These are phyloP conservation scores for Tetracladium marchalianum DNA, from an alignment of 495 filamentous ascomycete genomes.

Conservation along the genomic window DNA sequence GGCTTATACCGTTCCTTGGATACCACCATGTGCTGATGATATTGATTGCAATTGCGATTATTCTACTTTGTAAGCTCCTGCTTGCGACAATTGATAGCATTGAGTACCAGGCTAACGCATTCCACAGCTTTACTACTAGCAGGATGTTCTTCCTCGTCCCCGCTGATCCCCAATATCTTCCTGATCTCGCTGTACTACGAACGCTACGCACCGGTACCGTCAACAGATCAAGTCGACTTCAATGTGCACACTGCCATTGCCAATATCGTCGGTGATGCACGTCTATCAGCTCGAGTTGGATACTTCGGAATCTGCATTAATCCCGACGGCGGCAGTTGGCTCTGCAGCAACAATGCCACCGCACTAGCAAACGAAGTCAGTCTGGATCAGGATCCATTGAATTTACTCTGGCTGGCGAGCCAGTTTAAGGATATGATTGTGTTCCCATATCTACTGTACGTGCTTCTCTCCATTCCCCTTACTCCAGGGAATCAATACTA, in stretches of 20 bases:
- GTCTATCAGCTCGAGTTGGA: constrained; percentile 60
- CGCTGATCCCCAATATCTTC: constrained; percentile 70
- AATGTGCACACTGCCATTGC: constrained; percentile 65
- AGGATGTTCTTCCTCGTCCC: constrained; percentile 68
- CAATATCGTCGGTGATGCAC: constrained; percentile 60
- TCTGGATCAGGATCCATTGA: constrained; percentile 67
- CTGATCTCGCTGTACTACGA: constrained; percentile 69
- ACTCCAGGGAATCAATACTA: constrained; percentile 2
- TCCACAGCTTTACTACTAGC: constrained; percentile 61
- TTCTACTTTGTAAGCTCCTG: constrained; percentile 74
- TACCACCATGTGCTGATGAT: constrained; percentile 99
- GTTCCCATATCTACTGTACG: constrained; percentile 67
- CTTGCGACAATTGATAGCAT: neutral
- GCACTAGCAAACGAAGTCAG: constrained; percentile 57
- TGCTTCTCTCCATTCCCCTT: neutral
- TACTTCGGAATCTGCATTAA: constrained; percentile 69
- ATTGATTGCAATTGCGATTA: constrained; percentile 85
- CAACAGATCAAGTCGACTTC: constrained; percentile 74
- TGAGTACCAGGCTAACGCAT: constrained; percentile 1
- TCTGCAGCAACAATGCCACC: constrained; percentile 72
- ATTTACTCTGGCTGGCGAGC: constrained; percentile 68
- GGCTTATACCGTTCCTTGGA: constrained; percentile 86
- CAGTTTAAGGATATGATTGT: constrained; percentile 78
- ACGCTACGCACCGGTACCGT: constrained; percentile 52
- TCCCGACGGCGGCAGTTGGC: constrained; percentile 57